Evolutionary conservation across 2,329 filamentous ascomycete species (phyloP).

Genomic region (Paecilomyces dactylethromorphus): DNA sequence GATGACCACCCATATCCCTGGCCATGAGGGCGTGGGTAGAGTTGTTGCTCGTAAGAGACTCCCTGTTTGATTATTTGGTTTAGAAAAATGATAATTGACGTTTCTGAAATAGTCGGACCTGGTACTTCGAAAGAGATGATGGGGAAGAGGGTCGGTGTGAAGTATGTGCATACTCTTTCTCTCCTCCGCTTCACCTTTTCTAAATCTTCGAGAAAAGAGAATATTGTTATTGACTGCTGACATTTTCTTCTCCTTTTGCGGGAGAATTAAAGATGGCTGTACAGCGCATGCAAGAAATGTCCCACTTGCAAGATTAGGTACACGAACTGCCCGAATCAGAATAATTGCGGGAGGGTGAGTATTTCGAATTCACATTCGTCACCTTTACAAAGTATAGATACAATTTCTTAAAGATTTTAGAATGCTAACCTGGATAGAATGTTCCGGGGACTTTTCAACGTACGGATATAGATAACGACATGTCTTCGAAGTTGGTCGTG

Average conservation of each 20-base stretch:
- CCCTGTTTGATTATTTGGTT: neutral
- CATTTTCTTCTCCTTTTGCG: neutral
- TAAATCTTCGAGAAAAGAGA: neutral
- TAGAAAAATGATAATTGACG: neutral
- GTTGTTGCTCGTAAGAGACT: conserved; percentile 15
- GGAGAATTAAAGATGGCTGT: conserved; percentile 5
- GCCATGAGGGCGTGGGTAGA: conserved; percentile 33
- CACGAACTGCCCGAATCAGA: conserved; percentile 8
- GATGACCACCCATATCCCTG: conserved; percentile 30
- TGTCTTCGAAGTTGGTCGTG: neutral
- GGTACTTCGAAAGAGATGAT: neutral
- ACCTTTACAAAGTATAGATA: neutral
- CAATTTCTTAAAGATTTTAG: neutral
- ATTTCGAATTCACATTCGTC: neutral
- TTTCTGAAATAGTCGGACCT: neutral
- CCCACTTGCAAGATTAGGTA: conserved; percentile 8
- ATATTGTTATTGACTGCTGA: neutral
- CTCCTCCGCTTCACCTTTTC: neutral
- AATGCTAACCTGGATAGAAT: conserved; percentile 1
- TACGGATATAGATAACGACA: neutral
- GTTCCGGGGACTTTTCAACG: conserved; percentile 9
- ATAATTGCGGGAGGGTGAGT: conserved; percentile 6
- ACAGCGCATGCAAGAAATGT: conserved; percentile 7
- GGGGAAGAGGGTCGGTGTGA: neutral
- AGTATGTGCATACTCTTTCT: neutral